Base-by-base conservation (phyloP, 2,329 filamentous ascomycete species). In the Scopulariopsis brevicaulis region DNA sequence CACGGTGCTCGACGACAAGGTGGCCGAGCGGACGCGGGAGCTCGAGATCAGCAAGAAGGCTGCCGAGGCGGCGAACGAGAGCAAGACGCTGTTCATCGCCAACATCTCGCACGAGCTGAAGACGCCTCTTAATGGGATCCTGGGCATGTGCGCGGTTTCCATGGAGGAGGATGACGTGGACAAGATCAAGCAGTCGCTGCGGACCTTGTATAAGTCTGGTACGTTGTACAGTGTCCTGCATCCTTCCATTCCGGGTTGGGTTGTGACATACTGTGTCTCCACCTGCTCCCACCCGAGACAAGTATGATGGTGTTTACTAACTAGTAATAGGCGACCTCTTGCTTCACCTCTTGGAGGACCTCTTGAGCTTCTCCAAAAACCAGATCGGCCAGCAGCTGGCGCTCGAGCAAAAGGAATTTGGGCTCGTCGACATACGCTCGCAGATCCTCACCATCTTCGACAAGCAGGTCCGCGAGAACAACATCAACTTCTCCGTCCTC, bases 71-170 rank as follows among this genome's bases (percentile, higher is more conserved):
- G 92, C 92, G 3, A 96, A 96, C 65, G 89, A 96, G 72, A 95
- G 90, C 77, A 99, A 99, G 74, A 97, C 94, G 0, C 77, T 97
- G 10, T 97, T 97, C 73, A 95, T 99, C 62, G 94, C 94, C 20
- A 97, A 97, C 65, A 96, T 97, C 55, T 87, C 84, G 1, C 83
- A 86, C 64, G 83, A 97, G 70, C 78, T 99, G 40, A 95, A 96
- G 68, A 99, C 94, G 1, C 94, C 94, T 0, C 78, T 97, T 59
- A 97, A 97, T 67, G 94, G 93, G 14, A 96, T 97, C 54, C 78
- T 99, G 65, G 94, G 94, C 60, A 94, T 96, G 87, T 92, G 87
- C 64, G 88, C 90, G 0, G 87, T 96, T 1, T 94, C 90, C 70
- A 94, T 96, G 90, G 88, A 91, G 62, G 91, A 96, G 68, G 86